Base-by-base conservation (phyloP, 768 basidiomycete species). In the Boletus rufocinnamomeus region DNA sequence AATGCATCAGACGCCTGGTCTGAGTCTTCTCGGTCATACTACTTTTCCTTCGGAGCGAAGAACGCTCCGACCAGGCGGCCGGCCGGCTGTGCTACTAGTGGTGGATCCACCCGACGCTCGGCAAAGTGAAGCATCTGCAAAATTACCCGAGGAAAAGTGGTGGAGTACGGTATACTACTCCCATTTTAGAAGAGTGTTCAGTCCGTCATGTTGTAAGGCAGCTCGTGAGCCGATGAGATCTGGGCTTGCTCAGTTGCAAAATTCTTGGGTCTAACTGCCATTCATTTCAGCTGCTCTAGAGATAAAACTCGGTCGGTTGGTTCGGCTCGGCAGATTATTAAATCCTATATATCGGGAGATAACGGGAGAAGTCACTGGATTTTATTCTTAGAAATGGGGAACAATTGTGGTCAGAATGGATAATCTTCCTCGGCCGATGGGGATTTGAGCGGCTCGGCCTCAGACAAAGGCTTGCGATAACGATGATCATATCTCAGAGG, bases 51-150 rank as follows among this genome's bases (percentile, higher is more conserved):
- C 66, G 62, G 62, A 46, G 41, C 47, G 41, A 44, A 41, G 50
- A 57, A 50, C 25, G 2, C 46, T 38, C 60, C 65, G 62, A 56
- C 19, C 34, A 27, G 44, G 53, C 48, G 49, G 48, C 50, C 60
- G 56, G 54, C 28, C 17, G 59, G 63, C 65, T 62, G 66, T 67
- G 63, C 43, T 21, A 10, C 5, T 28, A 11, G 6, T n/a, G n/a
- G 10, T 55, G 47, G 52, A 28, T 50, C 53, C 43, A 55, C 46
- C 59, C 46, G 50, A 50, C 21, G 41, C 6, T 67, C 56, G 66
- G 66, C 59, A 50, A 51, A 41, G 19, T 27, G 6, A 41, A 40
- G 50, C 6, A 34, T 7, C 16, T 17, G 17, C 27, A 34, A 49
- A 21, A 23, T 23, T 34, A 40, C 51, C 27, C 19, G 35, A 52